Evolutionary conservation across 2,329 filamentous ascomycete genomes (phyloP).

Genomic region (Fusarium ramigenum): DNA sequence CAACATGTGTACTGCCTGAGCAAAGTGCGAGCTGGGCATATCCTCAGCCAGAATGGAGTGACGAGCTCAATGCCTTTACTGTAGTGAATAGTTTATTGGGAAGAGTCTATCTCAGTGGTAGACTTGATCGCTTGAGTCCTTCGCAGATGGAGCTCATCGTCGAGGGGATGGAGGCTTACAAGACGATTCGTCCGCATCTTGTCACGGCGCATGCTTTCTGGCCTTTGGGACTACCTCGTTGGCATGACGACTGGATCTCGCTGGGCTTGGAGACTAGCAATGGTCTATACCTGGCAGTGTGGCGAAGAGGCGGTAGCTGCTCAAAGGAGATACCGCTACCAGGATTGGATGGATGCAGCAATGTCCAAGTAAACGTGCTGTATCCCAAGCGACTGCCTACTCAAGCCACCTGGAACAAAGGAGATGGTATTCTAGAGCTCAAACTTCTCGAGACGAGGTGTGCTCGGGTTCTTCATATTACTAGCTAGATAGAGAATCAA

Average conservation of each 20-base stretch:
- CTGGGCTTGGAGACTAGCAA: neutral
- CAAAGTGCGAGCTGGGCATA: constrained; percentile 50
- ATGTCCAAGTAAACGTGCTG: neutral
- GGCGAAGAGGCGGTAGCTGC: neutral
- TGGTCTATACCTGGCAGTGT: neutral
- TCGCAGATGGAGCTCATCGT: neutral
- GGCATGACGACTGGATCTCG: neutral
- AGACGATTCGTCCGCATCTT: neutral
- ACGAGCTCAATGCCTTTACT: constrained; percentile 48
- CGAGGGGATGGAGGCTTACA: neutral
- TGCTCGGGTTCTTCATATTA: neutral
- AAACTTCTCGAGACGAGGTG: neutral
- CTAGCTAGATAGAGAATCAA: neutral
- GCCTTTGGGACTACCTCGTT: neutral
- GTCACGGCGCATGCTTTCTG: neutral
- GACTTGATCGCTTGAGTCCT: neutral
- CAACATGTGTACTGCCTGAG: constrained; percentile 49
- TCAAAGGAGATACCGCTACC: neutral
- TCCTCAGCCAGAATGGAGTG: constrained; percentile 46
- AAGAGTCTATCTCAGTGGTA: constrained; percentile 40
- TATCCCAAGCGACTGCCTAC: neutral
- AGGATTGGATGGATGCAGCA: neutral
- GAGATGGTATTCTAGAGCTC: fast-evolving
- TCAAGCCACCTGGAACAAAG: fast-evolving
- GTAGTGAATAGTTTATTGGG: constrained; percentile 49